phyloP scores from a whole-genome alignment of 139 green algal species.

The Closterium sp. region DNA sequence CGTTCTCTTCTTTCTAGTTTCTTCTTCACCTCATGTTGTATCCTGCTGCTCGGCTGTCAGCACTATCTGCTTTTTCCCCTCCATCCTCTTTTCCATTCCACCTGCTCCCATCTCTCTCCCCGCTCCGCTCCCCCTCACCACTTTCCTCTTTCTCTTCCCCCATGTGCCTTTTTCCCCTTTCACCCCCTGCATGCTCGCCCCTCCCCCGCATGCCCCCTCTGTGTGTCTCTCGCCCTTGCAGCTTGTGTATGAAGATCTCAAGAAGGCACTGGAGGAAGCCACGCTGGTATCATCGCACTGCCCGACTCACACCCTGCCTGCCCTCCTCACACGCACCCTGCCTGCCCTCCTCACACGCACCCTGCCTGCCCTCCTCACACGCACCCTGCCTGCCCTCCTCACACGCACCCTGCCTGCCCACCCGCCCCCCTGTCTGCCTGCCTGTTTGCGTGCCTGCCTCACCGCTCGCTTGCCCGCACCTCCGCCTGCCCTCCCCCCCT shows the following conservation, averaged over 20 bases:
- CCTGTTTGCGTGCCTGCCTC: background rate
- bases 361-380: too few relatives aligned
- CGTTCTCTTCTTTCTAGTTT: background rate
- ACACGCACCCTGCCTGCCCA: too few relatives aligned
- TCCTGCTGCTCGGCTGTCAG: too few relatives aligned
- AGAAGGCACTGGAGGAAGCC: constrained; percentile 27
- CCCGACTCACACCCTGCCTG: background rate
- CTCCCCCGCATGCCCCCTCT: background rate
- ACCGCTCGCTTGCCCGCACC: background rate
- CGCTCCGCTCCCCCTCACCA: too few relatives aligned
- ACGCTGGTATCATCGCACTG: constrained; percentile 5
- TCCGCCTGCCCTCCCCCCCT: background rate
- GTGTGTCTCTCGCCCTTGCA: background rate
- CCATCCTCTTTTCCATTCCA: too few relatives aligned
- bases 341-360: too few relatives aligned
- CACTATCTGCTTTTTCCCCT: too few relatives aligned
- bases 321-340: too few relatives aligned
- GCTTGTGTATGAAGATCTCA: constrained; percentile 33
- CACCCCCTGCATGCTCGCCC: background rate
- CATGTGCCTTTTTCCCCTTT: background rate
- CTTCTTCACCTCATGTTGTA: background rate
- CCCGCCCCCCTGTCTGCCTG: too few relatives aligned
- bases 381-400: too few relatives aligned
- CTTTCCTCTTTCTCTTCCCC: too few relatives aligned
- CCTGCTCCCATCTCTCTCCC: too few relatives aligned